Percentiles rank a stretch among this genome's conserved stretches.
Conservation (phyloP, 2,329 filamentous ascomycete species). For the Microcyclospora tardicrescens region DNA sequence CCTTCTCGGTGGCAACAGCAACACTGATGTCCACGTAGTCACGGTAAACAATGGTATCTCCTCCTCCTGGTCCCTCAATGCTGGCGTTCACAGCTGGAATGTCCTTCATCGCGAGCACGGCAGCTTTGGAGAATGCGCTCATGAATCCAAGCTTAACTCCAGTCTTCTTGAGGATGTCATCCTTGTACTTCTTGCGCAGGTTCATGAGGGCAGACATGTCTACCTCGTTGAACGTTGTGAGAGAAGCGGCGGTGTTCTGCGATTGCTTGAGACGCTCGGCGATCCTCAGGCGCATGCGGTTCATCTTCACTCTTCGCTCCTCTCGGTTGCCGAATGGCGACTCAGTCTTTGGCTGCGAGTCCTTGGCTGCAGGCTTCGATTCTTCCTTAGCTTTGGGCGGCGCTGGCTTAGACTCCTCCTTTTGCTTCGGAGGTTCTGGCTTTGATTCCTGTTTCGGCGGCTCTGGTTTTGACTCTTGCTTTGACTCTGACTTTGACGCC, state of each 20-base stretch:
- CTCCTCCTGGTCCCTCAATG: conserved; percentile 87
- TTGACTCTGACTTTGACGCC: conserved; percentile 32
- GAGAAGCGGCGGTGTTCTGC: conserved; percentile 91
- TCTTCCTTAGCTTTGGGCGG: conserved; percentile 27
- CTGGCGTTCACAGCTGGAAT: conserved; percentile 92
- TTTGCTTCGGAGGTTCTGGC: conserved; percentile 23
- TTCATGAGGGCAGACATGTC: conserved; percentile 98
- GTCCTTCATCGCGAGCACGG: conserved; percentile 83
- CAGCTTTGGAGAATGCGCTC: conserved; percentile 89
- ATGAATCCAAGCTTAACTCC: conserved; percentile 99
- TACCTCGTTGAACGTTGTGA: conserved; percentile 98
- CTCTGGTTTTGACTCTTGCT: conserved; percentile 26
- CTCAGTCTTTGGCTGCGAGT: conserved; percentile 27
- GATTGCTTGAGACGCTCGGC: conserved; percentile 98
- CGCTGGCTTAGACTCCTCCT: conserved; percentile 30
- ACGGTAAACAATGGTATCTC: conserved; percentile 94
- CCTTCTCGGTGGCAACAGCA: conserved; percentile 93
- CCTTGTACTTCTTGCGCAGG: conserved; percentile 94
- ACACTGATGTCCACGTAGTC: conserved; percentile 98
- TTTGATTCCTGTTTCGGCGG: conserved; percentile 29
- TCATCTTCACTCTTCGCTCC: conserved; percentile 97
- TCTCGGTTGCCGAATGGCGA: conserved; percentile 58
- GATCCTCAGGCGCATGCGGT: conserved; percentile 95
- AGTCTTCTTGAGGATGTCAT: conserved; percentile 88
- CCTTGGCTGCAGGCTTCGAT: conserved; percentile 27